Conservation (phyloP, 73 alveolate species). For the Paramecium pentaurelia region DNA sequence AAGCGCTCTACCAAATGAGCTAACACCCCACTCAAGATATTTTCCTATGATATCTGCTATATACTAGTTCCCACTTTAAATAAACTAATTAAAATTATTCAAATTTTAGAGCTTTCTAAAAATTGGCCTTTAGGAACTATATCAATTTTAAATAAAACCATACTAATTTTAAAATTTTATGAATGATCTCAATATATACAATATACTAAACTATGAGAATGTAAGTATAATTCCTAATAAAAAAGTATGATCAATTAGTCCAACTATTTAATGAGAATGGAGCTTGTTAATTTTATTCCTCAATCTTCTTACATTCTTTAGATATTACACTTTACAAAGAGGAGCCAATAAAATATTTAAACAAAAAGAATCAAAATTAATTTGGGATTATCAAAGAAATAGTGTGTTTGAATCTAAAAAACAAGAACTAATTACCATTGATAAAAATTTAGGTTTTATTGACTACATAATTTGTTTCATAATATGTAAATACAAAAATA, state of each 20-base stretch:
- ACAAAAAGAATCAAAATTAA: neutral
- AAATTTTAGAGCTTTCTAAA: neutral
- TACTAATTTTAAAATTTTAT: neutral
- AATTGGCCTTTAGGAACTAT: neutral
- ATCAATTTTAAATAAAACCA: neutral
- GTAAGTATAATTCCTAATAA: neutral
- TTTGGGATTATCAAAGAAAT: neutral
- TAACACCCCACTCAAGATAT: conserved; percentile 34
- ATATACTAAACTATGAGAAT: neutral
- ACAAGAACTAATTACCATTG: neutral
- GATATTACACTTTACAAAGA: neutral
- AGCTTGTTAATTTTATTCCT: neutral
- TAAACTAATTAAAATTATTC: neutral
- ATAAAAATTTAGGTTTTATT: neutral
- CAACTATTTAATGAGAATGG: neutral
- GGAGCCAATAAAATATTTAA: neutral
- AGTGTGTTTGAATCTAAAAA: neutral
- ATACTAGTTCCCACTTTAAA: neutral
- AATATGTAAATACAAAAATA: neutral
- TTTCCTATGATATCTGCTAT: neutral
- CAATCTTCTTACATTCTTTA: neutral
- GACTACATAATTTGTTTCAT: neutral
- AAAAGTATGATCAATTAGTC: neutral
- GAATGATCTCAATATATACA: neutral
- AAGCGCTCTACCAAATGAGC: conserved; percentile 61